Evolutionary conservation across 805 yeast genomes (phyloP), one percentile per base, ranked within the genome.

Genomic region (Priceomyces castillae): DNA sequence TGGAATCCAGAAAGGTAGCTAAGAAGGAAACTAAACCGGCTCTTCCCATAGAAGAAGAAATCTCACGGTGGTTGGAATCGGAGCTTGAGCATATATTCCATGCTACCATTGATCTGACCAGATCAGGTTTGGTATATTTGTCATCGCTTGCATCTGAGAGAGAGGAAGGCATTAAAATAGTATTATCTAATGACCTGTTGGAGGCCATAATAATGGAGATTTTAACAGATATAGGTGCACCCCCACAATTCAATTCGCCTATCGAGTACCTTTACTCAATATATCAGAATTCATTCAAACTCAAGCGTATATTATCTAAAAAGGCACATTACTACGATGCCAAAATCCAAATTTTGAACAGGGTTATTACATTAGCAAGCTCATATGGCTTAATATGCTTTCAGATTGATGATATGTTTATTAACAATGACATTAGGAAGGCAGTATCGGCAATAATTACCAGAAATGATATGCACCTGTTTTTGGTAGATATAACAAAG

Each of bases 351-450:
- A 44, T 80, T 5, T 61, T 81, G 40, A 69, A 73, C 43, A 80
- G 80, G 45, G 64, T 78, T 18, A 71, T 77, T 37, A 60, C 76
- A 34, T 65, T 77, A 34, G 57, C 78, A 12, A 65, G 81, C 11
- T 80, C 85, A 19, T 86, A 82, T 61, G 89, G 87, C 0, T 66
- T 82, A 22, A 81, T 86, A 17, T 62, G 82, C 17, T 82, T 86
- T 56, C 88, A 82, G 59, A 76, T 81, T 2, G 83, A 86, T 7
- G 90, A 83, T 43, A 77, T 78, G 77, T 76, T 77, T 44, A 45
- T 69, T 31, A 67, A 73, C 48, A 64, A 65, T 46, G 68, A 73
- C 37, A 48, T 74, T 15, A 58, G 61, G 11, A 43, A 41, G 7
- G 48, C 65, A 1, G 49, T 67, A 4, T 54, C 56, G 12, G 46